Percentiles rank a stretch among this genome's conserved stretches.
phyloP scores from a whole-genome alignment of 257 asterid species.

The Nicotiana tomentosiformis region DNA sequence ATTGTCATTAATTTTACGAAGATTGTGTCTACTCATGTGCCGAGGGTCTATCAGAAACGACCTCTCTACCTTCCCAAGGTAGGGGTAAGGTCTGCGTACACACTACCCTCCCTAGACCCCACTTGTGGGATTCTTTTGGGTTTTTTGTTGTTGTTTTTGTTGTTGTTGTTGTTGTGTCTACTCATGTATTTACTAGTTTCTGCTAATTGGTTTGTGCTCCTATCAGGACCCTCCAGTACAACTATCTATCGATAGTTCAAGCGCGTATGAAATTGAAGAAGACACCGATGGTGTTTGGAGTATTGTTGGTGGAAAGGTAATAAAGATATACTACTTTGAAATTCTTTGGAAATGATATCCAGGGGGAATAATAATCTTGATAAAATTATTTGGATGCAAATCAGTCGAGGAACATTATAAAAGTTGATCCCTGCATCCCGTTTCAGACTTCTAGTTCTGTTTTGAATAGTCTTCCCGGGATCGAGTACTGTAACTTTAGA shows the following conservation, averaged over 20 bases:
- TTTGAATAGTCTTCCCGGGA: not conserved
- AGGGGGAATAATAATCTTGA: not conserved
- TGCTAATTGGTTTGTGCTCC: slow-evolving; percentile 9
- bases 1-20: not conserved
- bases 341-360: not conserved
- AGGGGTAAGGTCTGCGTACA: too few species aligned
- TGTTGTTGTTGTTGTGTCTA: not conserved
- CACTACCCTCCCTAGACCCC: too few species aligned
- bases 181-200: not conserved
- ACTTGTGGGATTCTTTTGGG: too few species aligned
- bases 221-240: slow-evolving; percentile 67
- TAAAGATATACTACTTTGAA: not conserved
- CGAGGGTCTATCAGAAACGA: too few species aligned
- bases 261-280: slow-evolving; percentile 71
- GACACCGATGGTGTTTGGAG: slow-evolving; percentile 81
- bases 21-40: not conserved
- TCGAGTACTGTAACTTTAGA: not conserved
- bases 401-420: not conserved
- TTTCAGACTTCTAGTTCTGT: not conserved
- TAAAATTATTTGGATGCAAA: not conserved
- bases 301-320: slow-evolving; percentile 94
- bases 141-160: too few species aligned
- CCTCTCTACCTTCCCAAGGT: too few species aligned
- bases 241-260: slow-evolving; percentile 57
- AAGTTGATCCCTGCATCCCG: not conserved